A percentile compares a stretch with the other conserved stretches of the same genome.
Conservation (phyloP, 495 filamentous ascomycete species). For the Talaromyces borbonicus region DNA sequence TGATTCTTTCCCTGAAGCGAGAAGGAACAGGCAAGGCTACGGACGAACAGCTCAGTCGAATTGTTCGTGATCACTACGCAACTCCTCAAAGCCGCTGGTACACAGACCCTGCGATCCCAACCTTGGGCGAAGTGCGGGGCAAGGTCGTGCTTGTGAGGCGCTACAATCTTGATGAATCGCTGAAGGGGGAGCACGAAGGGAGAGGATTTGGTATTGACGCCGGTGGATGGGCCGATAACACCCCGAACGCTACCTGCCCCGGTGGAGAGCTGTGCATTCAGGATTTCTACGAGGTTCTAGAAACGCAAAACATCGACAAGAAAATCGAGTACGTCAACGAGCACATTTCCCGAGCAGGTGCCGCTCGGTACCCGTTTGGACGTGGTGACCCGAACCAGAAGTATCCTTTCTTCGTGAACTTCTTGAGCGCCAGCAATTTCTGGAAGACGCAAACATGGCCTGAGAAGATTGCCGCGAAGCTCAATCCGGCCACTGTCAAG, state of each 20-base stretch:
- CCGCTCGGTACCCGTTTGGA: slow-evolving; percentile 32
- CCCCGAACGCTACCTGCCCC: slow-evolving; percentile 59
- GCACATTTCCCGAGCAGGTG: slow-evolving; percentile 64
- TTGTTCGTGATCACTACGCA: slow-evolving; percentile 64
- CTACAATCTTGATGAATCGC: slow-evolving; percentile 54
- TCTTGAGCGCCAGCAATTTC: slow-evolving; percentile 84
- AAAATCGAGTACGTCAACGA: slow-evolving; percentile 67
- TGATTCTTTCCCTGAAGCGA: slow-evolving; percentile 84
- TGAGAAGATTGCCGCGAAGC: slow-evolving; percentile 79
- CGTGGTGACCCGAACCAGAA: slow-evolving; percentile 24
- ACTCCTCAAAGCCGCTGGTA: slow-evolving; percentile 60
- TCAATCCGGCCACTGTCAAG: slow-evolving; percentile 81
- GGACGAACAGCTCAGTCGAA: slow-evolving; percentile 66
- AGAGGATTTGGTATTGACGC: slow-evolving; percentile 76
- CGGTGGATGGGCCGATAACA: slow-evolving; percentile 81
- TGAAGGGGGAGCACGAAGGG: slow-evolving; percentile 50
- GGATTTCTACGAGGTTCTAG: slow-evolving; percentile 87
- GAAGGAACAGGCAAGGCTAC: slow-evolving; percentile 75
- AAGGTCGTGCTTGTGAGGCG: slow-evolving; percentile 81
- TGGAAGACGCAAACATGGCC: slow-evolving; percentile 89
- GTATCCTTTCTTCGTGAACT: slow-evolving; percentile 79
- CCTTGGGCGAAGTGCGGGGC: slow-evolving; percentile 68
- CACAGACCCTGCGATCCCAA: slow-evolving; percentile 67
- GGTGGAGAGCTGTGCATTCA: slow-evolving; percentile 77
- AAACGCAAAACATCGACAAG: slow-evolving; percentile 61